A percentile compares a stretch with the other conserved stretches of the same genome.
Conservation (phyloP, 2,329 filamentous ascomycete species). For the Ophiognomonia clavigignenti-juglandacearum region DNA sequence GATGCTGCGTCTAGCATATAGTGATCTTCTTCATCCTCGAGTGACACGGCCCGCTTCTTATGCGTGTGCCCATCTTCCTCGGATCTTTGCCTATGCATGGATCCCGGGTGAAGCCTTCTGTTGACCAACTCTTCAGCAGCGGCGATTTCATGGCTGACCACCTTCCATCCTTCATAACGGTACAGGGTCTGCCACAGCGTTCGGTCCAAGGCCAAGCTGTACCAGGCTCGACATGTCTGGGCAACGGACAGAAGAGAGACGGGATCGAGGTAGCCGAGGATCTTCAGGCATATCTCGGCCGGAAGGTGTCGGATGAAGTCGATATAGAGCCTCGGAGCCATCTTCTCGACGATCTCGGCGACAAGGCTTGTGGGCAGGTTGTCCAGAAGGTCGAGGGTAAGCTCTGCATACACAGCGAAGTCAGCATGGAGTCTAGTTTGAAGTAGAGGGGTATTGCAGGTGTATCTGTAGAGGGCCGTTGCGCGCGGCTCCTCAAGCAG, state of each 20-base stretch:
- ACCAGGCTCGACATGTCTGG: constrained; percentile 76
- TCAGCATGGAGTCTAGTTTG: constrained; percentile 12
- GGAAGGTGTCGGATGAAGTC: constrained; percentile 85
- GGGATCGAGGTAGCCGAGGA: constrained; percentile 82
- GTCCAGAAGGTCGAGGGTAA: constrained; percentile 73
- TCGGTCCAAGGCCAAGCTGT: constrained; percentile 72
- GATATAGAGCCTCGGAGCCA: constrained; percentile 83
- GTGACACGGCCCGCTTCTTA: constrained; percentile 50
- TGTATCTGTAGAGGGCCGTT: background rate
- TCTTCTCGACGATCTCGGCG: constrained; percentile 71
- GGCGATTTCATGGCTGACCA: constrained; percentile 60
- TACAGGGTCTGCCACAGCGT: constrained; percentile 85
- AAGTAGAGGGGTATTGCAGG: background rate
- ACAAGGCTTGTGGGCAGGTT: constrained; percentile 77
- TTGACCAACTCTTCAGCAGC: constrained; percentile 60
- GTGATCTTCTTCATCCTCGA: constrained; percentile 42
- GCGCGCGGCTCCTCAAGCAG: background rate
- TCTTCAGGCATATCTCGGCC: constrained; percentile 83
- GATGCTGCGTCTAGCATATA: constrained; percentile 32
- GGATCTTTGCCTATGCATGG: constrained; percentile 37
- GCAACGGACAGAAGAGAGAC: constrained; percentile 75
- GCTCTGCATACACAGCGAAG: constrained; percentile 47
- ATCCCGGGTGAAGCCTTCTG: constrained; percentile 31
- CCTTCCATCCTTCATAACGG: constrained; percentile 78
- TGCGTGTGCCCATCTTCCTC: constrained; percentile 45